These are phyloP conservation scores for Gossypium armourianum DNA, from an alignment of 441 rosid species.

Conservation along the genomic window DNA sequence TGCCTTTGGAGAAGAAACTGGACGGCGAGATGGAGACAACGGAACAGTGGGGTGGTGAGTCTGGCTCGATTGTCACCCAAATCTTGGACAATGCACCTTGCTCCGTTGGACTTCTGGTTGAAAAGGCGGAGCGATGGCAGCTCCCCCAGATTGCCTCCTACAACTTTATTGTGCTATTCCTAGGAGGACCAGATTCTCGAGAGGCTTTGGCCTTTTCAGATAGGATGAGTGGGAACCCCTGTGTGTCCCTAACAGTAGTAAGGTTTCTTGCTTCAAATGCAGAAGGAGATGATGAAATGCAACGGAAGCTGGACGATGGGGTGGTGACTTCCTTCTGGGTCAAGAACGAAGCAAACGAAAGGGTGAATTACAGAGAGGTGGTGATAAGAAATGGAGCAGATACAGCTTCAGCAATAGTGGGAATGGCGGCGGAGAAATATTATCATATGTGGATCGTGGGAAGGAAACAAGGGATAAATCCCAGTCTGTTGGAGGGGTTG, in stretches of 20 bases:
- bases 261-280: conserved; percentile 41
- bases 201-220: conserved; percentile 57
- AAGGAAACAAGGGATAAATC: conserved; percentile 52
- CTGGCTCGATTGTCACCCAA: conserved; percentile 20
- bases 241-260: conserved; percentile 32
- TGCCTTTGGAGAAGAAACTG: conserved; percentile 36
- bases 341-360: conserved; percentile 43
- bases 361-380: conserved; percentile 46
- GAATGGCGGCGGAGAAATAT: conserved; percentile 27
- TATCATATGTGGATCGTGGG: conserved; percentile 69
- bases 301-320: conserved; percentile 70
- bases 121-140: conserved; percentile 31
- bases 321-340: conserved; percentile 68
- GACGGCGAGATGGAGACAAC: conserved; percentile 19
- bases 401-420: conserved; percentile 47
- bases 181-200: conserved; percentile 64
- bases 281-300: conserved; percentile 47
- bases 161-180: conserved; percentile 35
- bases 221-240: conserved; percentile 36
- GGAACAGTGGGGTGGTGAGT: conserved; percentile 23
- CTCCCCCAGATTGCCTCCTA: conserved; percentile 12
- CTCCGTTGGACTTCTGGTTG: conserved; percentile 51
- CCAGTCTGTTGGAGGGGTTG: conserved; percentile 46
- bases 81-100: conserved; percentile 57
- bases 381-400: conserved; percentile 58